phyloP scores from a whole-genome alignment of 495 filamentous ascomycete species.

The Penicillium salamii region DNA sequence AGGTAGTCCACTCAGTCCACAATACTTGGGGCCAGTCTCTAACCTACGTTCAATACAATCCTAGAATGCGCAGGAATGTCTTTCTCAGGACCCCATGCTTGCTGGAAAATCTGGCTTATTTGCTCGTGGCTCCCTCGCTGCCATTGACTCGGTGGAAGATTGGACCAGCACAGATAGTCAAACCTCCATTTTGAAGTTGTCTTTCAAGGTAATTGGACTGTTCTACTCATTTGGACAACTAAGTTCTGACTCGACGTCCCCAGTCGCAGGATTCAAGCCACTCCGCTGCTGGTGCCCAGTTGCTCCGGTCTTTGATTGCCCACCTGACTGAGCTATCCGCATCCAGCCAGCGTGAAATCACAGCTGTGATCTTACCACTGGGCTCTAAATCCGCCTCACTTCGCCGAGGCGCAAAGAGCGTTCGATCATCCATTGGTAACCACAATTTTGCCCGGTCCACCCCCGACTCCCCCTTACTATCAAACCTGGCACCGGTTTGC shows the following conservation, averaged over 20 bases:
- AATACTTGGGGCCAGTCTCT: neutral
- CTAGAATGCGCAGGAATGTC: constrained; percentile 22
- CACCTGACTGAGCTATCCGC: constrained; percentile 15
- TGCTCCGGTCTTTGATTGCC: constrained; percentile 20
- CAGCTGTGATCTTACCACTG: constrained; percentile 21
- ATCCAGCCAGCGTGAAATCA: constrained; percentile 15
- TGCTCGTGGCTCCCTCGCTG: constrained; percentile 13
- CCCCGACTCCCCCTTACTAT: constrained; percentile 11
- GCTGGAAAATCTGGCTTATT: constrained; percentile 7
- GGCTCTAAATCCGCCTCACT: neutral
- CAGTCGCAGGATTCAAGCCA: constrained; percentile 5
- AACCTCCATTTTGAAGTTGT: constrained; percentile 17
- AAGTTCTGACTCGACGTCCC: constrained; percentile 2
- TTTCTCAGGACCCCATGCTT: constrained; percentile 21
- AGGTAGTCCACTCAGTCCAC: constrained; percentile 14
- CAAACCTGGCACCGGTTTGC: constrained; percentile 49
- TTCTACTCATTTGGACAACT: neutral
- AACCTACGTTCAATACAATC: constrained; percentile 1
- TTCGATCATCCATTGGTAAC: neutral
- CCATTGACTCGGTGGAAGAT: constrained; percentile 23
- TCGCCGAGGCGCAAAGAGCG: neutral
- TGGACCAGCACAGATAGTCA: constrained; percentile 20
- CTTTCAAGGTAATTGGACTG: constrained; percentile 26
- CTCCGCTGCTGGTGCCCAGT: constrained; percentile 3
- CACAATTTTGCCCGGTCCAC: constrained; percentile 7